Conservation (phyloP, 2,329 filamentous ascomycete species). For the Bipolaris gigantea region DNA sequence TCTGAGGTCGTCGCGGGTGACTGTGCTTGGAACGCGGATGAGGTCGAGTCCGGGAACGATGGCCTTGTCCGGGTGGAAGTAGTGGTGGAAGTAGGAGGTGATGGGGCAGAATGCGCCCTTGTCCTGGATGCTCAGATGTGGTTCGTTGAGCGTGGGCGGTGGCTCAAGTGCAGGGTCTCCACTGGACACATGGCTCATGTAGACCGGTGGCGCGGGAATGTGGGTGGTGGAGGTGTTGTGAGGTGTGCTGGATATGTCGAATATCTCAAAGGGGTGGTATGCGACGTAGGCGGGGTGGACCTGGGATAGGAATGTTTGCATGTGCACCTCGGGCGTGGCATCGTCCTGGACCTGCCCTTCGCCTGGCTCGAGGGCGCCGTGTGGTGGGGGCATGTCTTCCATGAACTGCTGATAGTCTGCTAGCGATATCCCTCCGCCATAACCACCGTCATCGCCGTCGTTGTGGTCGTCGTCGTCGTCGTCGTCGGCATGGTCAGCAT, state of each 20-base stretch:
- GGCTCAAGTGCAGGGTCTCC: slow-evolving; percentile 27
- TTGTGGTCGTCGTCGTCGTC: slow-evolving; percentile 2
- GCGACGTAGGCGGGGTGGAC: slow-evolving; percentile 15
- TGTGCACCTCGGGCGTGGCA: slow-evolving; percentile 4
- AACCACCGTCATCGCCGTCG: slow-evolving; percentile 17
- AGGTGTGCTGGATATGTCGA: slow-evolving; percentile 8
- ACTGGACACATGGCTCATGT: slow-evolving; percentile 18
- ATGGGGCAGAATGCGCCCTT: slow-evolving; percentile 34
- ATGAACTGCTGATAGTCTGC: slow-evolving; percentile 18
- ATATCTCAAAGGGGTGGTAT: slow-evolving; percentile 9
- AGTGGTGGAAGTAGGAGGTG: slow-evolving; percentile 32
- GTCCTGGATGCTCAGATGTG: slow-evolving; percentile 35
- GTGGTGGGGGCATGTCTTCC: slow-evolving; percentile 7
- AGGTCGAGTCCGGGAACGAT: slow-evolving; percentile 27
- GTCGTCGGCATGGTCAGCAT: slow-evolving; percentile 11
- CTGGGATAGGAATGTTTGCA: slow-evolving; percentile 24
- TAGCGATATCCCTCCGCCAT: slow-evolving; percentile 35
- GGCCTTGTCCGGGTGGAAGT: slow-evolving; percentile 17
- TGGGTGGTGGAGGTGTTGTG: slow-evolving; percentile 20
- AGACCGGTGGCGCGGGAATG: slow-evolving; percentile 13
- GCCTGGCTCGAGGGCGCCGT: slow-evolving; percentile 7
- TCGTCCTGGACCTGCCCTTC: not conserved
- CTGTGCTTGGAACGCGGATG: slow-evolving; percentile 27
- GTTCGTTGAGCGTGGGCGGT: slow-evolving; percentile 29
- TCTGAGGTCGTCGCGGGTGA: slow-evolving; percentile 36